Evolutionary conservation across 1,284 basidiomycete genomes (phyloP).

Genomic region (Trichosporon sp.): DNA sequence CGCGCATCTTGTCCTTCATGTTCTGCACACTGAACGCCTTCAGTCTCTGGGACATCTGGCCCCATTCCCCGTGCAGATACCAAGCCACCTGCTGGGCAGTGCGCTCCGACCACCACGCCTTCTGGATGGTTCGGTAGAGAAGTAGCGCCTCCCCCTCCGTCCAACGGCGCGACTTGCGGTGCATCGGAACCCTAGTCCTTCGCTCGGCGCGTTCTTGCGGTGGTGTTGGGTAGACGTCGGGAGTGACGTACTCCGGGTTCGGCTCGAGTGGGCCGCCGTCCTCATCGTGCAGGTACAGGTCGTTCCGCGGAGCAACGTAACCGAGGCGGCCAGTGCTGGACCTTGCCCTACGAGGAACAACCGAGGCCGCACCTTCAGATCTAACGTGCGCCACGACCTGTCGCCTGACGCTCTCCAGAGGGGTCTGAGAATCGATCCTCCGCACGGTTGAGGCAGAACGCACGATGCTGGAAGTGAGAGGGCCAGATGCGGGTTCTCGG

Average conservation of each 20-base stretch:
- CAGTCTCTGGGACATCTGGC: slow-evolving; percentile 27
- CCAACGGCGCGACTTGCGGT: slow-evolving; percentile 33
- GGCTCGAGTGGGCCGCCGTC: slow-evolving; percentile 34
- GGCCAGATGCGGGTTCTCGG: background rate
- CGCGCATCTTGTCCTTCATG: slow-evolving; percentile 52
- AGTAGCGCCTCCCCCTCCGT: slow-evolving; percentile 39
- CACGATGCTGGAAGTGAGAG: background rate
- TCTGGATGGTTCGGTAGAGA: slow-evolving; percentile 47
- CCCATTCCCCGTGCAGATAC: slow-evolving; percentile 45
- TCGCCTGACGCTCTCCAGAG: background rate
- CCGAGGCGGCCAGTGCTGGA: background rate
- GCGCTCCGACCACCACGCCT: slow-evolving; percentile 38
- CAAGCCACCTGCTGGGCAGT: slow-evolving; percentile 42
- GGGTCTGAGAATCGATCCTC: background rate
- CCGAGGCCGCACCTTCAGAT: background rate
- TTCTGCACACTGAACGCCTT: slow-evolving; percentile 43
- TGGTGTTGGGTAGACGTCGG: slow-evolving; percentile 22
- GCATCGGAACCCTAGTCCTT: slow-evolving; percentile 24
- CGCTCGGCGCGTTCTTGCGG: slow-evolving; percentile 35
- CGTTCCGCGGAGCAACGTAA: slow-evolving; percentile 18
- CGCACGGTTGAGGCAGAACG: background rate
- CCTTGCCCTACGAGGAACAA: background rate
- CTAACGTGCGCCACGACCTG: background rate
- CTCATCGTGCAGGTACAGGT: slow-evolving; percentile 39
- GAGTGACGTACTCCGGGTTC: slow-evolving; percentile 33